These are phyloP conservation scores for Suillus bovinus DNA, from an alignment of 768 basidiomycete species.

Conservation along the genomic window DNA sequence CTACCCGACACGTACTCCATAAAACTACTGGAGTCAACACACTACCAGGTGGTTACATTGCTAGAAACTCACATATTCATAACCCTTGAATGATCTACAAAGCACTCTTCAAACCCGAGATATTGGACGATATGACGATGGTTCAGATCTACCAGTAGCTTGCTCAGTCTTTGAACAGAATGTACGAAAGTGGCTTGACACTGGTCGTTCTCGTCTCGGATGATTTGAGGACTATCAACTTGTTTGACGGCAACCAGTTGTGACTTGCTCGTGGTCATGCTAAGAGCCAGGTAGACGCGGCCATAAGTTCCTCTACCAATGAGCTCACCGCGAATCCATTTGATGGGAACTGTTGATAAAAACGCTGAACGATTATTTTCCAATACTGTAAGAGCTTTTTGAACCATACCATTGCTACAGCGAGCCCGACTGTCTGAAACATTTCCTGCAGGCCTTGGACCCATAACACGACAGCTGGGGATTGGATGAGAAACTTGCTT, in stretches of 20 bases:
- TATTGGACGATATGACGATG: conserved; percentile 98
- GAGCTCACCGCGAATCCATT: conserved; percentile 97
- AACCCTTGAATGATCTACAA: conserved; percentile 54
- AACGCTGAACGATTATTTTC: neutral
- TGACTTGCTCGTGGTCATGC: conserved; percentile 86
- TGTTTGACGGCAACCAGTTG: conserved; percentile 99
- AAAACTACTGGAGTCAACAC: conserved; percentile 60
- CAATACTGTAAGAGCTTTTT: neutral
- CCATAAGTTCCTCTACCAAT: conserved; percentile 98
- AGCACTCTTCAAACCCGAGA: conserved; percentile 91
- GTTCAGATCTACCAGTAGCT: conserved; percentile 93
- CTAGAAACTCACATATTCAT: conserved; percentile 79
- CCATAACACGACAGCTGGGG: neutral
- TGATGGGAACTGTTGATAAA: conserved; percentile 75
- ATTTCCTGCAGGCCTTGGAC: neutral
- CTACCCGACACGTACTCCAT: conserved; percentile 99
- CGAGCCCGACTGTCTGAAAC: neutral
- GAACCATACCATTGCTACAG: neutral
- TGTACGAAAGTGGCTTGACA: conserved; percentile 86
- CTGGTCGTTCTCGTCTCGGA: conserved; percentile 89
- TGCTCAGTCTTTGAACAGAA: conserved; percentile 92
- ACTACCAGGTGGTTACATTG: neutral
- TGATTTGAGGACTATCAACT: conserved; percentile 91
- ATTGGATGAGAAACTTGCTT: neutral
- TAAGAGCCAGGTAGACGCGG: conserved; percentile 92